Evolutionary conservation across 805 yeast genomes (phyloP), one percentile per base, ranked within the genome.

Genomic region (Wickerhamomyces rabaulensis): DNA sequence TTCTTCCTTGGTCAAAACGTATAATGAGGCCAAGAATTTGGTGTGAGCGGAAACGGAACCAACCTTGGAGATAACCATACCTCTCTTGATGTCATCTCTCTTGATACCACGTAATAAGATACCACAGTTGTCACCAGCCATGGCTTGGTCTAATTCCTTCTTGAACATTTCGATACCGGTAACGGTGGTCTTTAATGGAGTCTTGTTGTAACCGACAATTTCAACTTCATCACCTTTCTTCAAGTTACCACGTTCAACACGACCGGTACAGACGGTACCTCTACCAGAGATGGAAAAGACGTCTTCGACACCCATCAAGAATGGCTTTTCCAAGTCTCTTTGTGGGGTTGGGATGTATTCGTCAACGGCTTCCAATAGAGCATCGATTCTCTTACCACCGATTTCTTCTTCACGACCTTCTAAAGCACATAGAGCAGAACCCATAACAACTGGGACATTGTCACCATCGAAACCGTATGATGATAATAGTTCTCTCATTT

Each of bases 121-220:
- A 74, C 99, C 99, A 68, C 96, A 95, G 72, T 95, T 94, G 76
- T 94, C 99, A 79, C 99, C 99, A 65, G 97, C 99, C 84, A 86
- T 86, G 57, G 98, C 98, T 63, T 82, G 79, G 74, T 91, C 98
- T 64, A 94, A 83, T 70, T 94, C 98, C 80, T 94, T 94, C 83
- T 90, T 91, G 84, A 94, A 94, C 97, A 91, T 92, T 80, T 94
- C 99, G 65, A 94, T 89, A 74, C 98, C 98, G 48, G 99, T 94
- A 54, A 91, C 97, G 53, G 86, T 88, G 61, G 97, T 82, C 83
- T 90, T 92, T 70, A 87, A 69, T 57, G 95, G 92, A 66, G 80
- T 80, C 60, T 82, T 82, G 73, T 85, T 83, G 79, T 76, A 80
- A 66, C 99, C 99, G 53, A 94, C 97, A 67, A 94, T 84, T 79